Conservation (phyloP, 2,329 filamentous ascomycete species). For the Elsinoe batatas region DNA sequence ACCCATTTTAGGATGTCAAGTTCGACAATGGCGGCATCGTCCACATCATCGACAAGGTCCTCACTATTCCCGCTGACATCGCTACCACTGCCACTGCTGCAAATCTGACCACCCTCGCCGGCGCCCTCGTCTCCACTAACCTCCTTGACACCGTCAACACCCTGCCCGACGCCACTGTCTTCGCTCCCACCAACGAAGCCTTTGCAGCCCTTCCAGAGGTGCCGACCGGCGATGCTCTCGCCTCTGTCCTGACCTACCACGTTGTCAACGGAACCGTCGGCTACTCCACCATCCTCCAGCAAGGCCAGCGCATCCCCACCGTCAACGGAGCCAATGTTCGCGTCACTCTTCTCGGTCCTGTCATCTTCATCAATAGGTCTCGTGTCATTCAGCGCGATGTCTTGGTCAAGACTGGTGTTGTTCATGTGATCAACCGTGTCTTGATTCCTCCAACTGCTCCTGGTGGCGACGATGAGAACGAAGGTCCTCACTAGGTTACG, state of each 20-base stretch:
- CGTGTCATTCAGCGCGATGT: conserved; percentile 34
- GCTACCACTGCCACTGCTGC: conserved; percentile 25
- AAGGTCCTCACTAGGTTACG: not conserved
- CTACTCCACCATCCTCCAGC: conserved; percentile 31
- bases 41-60: conserved; percentile 37
- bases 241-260: conserved; percentile 53
- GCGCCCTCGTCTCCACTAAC: conserved; percentile 31
- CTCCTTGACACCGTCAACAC: conserved; percentile 35
- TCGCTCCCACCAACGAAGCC: conserved; percentile 52
- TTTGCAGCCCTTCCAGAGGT: conserved; percentile 44
- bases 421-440: conserved; percentile 41
- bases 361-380: conserved; percentile 37
- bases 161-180: conserved; percentile 48
- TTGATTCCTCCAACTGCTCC: not conserved
- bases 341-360: conserved; percentile 29
- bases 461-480: not conserved
- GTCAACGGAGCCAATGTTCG: conserved; percentile 31
- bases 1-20: conserved; percentile 24
- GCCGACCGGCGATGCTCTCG: conserved; percentile 36
- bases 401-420: conserved; percentile 37
- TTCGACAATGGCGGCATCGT: conserved; percentile 36
- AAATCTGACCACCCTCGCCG: conserved; percentile 32
- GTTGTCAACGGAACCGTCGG: conserved; percentile 46
- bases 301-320: conserved; percentile 23
- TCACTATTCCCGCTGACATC: conserved; percentile 30